Evolutionary conservation across 2,329 filamentous ascomycete species (phyloP).

Genomic region (Lachnellula arida): DNA sequence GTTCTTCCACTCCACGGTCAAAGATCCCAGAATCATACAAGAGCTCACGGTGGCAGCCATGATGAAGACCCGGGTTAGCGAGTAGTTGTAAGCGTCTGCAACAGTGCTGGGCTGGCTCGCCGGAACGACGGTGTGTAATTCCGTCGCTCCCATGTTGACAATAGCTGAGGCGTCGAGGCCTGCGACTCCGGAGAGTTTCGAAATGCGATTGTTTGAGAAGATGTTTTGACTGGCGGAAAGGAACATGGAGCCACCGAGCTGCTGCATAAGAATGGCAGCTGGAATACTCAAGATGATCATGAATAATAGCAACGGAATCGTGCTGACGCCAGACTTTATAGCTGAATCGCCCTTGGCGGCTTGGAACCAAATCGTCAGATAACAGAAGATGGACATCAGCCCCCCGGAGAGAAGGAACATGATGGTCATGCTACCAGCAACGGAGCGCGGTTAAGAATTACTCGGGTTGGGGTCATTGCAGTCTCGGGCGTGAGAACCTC

Average conservation of each 20-base stretch:
- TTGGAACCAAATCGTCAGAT: slow-evolving; percentile 43
- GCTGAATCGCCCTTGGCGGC: slow-evolving; percentile 36
- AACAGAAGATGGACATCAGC: slow-evolving; percentile 42
- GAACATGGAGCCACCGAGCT: slow-evolving; percentile 52
- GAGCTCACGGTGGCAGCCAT: slow-evolving; percentile 46
- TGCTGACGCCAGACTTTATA: slow-evolving; percentile 38
- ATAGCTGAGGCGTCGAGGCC: slow-evolving; percentile 35
- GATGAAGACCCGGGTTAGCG: slow-evolving; percentile 49
- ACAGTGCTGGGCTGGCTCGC: slow-evolving; percentile 46
- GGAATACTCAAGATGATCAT: slow-evolving; percentile 35
- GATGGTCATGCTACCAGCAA: slow-evolving; percentile 28
- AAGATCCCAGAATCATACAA: slow-evolving; percentile 43
- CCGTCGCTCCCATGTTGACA: slow-evolving; percentile 49
- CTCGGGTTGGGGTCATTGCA: slow-evolving; percentile 35
- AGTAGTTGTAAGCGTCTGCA: slow-evolving; percentile 51
- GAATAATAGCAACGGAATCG: slow-evolving; percentile 31
- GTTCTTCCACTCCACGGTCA: slow-evolving; percentile 50
- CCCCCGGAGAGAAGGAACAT: slow-evolving; percentile 26
- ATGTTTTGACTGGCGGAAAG: slow-evolving; percentile 50
- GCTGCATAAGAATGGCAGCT: slow-evolving; percentile 52
- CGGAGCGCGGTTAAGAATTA: slow-evolving; percentile 33
- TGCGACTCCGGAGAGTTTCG: slow-evolving; percentile 1
- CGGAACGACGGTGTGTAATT: slow-evolving; percentile 50
- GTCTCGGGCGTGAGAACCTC: slow-evolving; percentile 33
- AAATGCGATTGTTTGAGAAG: slow-evolving; percentile 17